A percentile compares a stretch with the other conserved stretches of the same genome.
Conservation (phyloP, 1,284 basidiomycete species). For the Exsudoporus floridanus region DNA sequence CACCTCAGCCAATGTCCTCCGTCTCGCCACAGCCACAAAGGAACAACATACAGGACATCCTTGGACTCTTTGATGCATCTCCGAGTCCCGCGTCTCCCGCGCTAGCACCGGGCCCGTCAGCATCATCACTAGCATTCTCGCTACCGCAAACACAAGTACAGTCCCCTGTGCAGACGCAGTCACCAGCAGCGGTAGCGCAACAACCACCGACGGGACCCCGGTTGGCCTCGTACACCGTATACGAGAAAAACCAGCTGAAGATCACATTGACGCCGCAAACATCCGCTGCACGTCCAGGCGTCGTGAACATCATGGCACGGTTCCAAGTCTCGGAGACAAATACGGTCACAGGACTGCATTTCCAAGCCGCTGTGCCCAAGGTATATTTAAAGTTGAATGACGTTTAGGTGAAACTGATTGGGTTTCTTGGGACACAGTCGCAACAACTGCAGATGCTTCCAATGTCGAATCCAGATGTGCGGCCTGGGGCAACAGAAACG, state of each 20-base stretch:
- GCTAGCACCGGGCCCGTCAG: constrained; percentile 26
- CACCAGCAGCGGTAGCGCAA: constrained; percentile 35
- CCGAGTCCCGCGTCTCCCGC: constrained; percentile 39
- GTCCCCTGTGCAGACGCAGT: constrained; percentile 35
- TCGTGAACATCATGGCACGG: constrained; percentile 87
- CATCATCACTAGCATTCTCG: constrained; percentile 35
- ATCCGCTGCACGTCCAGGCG: constrained; percentile 74
- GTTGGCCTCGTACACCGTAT: constrained; percentile 79
- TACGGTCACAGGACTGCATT: constrained; percentile 68
- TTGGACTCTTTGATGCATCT: constrained; percentile 77
- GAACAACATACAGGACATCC: constrained; percentile 84
- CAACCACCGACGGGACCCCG: constrained; percentile 47
- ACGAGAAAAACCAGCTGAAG: constrained; percentile 87
- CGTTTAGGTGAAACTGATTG: neutral
- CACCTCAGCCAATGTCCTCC: constrained; percentile 42
- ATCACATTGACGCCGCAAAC: constrained; percentile 89
- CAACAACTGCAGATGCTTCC: constrained; percentile 98
- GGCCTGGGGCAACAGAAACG: constrained; percentile 81
- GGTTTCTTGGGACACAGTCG: constrained; percentile 55
- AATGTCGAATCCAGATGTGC: constrained; percentile 85
- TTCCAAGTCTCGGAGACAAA: constrained; percentile 71
- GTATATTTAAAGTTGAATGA: constrained; percentile 42
- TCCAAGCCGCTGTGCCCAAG: constrained; percentile 98
- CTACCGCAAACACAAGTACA: constrained; percentile 36
- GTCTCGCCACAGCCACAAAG: constrained; percentile 49